Base-by-base conservation (phyloP, 2,329 filamentous ascomycete species). In the Penicillium sp. region DNA sequence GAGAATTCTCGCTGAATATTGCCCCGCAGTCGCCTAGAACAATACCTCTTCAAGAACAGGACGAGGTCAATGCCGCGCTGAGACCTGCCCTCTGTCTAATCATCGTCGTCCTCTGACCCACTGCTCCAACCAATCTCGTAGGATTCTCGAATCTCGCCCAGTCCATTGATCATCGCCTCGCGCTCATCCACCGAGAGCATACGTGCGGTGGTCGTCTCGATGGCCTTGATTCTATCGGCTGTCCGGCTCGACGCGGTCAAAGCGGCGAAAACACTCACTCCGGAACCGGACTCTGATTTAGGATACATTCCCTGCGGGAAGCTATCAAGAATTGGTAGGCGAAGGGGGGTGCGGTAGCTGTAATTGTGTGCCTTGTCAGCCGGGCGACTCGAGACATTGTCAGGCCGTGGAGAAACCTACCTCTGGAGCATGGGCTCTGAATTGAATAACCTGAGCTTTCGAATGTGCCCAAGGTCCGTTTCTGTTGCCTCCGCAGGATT, bases 91-190 rank as follows among this genome's bases (percentile, higher is more conserved):
- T 20, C 55, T 44, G 31, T 50, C 50, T 60, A 74, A 55, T 77
- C 74, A 53, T 76, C 71, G 14, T 71, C 73, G 39, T 69, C 70
- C 28, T 77, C 75, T 18, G 69, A 72, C 47, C 85, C 90, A 63
- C 87, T 90, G 11, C 84, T 85, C 89, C 90, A 96, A 1, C 90
- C 90, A 55, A 94, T 89, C 61, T 90, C 85, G 69, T 96, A 97
- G 53, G 89, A 89, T 65, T 96, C 92, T 1, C 88, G 87, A 63
- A 97, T 85, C 53, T 89, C 87, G 22, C 88, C 85, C 35, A 99
- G 77, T 11, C 88, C 85, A 65, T 95, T 94, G 41, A 84, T 83
- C n/a, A 97, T 77, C 2, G 79, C 78, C 72, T 99, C 94, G 38
- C 92, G 81, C 65, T 97, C 92, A 53, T 95, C 90, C 3, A 92